These are phyloP conservation scores for Gaultheria prostrata DNA, from an alignment of 148 eudicot genomes.

Conservation along the genomic window DNA sequence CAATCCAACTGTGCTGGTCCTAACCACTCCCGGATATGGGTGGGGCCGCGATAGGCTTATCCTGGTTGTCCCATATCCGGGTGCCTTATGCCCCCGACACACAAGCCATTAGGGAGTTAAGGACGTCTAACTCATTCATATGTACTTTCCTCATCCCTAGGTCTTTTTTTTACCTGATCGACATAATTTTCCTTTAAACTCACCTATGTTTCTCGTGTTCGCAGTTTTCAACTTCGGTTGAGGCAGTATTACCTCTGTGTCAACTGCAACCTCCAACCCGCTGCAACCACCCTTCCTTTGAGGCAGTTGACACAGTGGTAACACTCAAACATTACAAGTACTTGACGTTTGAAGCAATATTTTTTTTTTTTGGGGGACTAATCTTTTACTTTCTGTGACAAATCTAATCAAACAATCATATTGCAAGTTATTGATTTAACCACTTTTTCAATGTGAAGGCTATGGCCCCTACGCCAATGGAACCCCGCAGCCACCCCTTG, in stretches of 20 bases:
- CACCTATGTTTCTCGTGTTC: background rate
- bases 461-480: background rate
- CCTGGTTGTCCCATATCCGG: no score
- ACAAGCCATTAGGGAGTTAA: no score
- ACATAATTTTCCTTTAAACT: background rate
- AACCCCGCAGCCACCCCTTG: background rate
- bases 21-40: no score
- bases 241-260: background rate
- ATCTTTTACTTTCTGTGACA: background rate
- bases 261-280: background rate
- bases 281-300: background rate
- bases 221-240: background rate
- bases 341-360: background rate
- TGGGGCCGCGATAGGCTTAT: no score
- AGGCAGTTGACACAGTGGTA: background rate
- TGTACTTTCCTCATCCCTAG: no score
- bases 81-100: no score
- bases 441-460: background rate
- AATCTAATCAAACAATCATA: no score
- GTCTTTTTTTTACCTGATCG: no score
- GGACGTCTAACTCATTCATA: no score
- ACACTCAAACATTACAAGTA: background rate
- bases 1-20: no score
- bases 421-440: background rate
- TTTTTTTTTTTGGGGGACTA: background rate